phyloP scores from a whole-genome alignment of 768 basidiomycete genomes.

The Termitomyces bulborhizus region DNA sequence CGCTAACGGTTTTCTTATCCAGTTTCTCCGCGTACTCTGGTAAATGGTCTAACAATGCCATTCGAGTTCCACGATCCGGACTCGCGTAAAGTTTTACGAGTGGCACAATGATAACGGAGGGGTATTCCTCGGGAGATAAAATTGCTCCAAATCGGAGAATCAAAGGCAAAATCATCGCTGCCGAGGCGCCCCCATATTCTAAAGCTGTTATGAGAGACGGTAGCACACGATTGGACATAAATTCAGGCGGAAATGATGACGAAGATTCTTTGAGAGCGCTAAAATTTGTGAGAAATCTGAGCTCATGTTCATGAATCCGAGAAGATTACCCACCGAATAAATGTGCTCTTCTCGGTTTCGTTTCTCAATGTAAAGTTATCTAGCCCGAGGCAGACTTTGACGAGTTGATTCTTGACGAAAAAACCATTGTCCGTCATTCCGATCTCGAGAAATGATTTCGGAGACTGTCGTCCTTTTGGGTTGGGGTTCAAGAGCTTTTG shows the following conservation, averaged over 20 bases:
- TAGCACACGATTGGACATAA: conserved; percentile 78
- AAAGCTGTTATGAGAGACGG: conserved; percentile 78
- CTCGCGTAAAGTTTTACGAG: conserved; percentile 81
- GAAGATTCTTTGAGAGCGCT: conserved; percentile 78
- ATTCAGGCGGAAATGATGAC: conserved; percentile 79
- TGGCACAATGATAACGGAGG: conserved; percentile 62
- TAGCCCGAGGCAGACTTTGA: conserved; percentile 78
- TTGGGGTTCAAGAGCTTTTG: conserved; percentile 90
- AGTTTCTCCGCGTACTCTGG: conserved; percentile 81
- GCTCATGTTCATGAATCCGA: conserved; percentile 3
- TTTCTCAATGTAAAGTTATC: conserved; percentile 78
- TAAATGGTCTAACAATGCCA: conserved; percentile 88
- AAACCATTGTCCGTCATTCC: conserved; percentile 84
- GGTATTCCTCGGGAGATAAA: conserved; percentile 66
- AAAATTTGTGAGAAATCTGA: conserved; percentile 4
- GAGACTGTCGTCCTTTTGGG: conserved; percentile 68
- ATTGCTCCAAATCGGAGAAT: conserved; percentile 76
- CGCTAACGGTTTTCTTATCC: conserved; percentile 77
- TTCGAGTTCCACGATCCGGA: conserved; percentile 88
- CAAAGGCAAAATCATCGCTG: conserved; percentile 74
- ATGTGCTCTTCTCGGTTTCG: conserved; percentile 70
- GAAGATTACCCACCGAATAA: conserved; percentile 52
- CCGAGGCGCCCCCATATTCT: conserved; percentile 73
- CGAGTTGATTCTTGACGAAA: conserved; percentile 75
- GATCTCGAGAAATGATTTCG: conserved; percentile 70